phyloP scores from a whole-genome alignment of 108 stramenopile genomes.

The Nannochloropsis gaditana region DNA sequence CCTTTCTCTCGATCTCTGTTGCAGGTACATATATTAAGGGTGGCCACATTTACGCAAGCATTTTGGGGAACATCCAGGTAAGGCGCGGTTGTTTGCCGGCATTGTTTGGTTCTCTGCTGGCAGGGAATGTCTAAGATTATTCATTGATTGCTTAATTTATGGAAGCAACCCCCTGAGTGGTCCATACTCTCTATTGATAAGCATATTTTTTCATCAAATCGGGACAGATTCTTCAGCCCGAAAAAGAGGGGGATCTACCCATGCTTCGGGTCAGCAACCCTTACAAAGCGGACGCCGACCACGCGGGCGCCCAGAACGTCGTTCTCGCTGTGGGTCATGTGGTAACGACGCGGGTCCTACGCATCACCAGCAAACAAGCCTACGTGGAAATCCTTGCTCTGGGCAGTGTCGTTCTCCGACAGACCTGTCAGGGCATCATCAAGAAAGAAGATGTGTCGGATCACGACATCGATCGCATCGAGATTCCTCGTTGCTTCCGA shows the following conservation, averaged over 20 bases:
- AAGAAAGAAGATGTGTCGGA: slow-evolving; percentile 62
- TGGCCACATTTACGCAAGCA: neutral
- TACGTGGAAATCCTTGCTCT: slow-evolving; percentile 47
- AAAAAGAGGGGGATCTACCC: neutral
- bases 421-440: slow-evolving; percentile 43
- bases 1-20: no score
- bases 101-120: no score
- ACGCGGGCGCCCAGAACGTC: neutral
- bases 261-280: neutral
- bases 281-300: neutral
- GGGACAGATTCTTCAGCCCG: neutral
- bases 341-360: slow-evolving; percentile 44
- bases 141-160: no score
- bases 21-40: neutral
- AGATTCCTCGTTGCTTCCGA: slow-evolving; percentile 63
- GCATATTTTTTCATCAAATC: no score
- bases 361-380: slow-evolving; percentile 46
- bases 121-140: no score
- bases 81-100: neutral
- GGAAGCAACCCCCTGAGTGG: no score
- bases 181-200: no score
- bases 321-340: slow-evolving; percentile 47
- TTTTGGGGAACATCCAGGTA: neutral
- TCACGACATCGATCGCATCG: slow-evolving; percentile 58
- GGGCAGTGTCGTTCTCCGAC: slow-evolving; percentile 46